These are phyloP conservation scores for Aschersonia sp. DNA, from an alignment of 2,329 filamentous ascomycete genomes.

Conservation along the genomic window DNA sequence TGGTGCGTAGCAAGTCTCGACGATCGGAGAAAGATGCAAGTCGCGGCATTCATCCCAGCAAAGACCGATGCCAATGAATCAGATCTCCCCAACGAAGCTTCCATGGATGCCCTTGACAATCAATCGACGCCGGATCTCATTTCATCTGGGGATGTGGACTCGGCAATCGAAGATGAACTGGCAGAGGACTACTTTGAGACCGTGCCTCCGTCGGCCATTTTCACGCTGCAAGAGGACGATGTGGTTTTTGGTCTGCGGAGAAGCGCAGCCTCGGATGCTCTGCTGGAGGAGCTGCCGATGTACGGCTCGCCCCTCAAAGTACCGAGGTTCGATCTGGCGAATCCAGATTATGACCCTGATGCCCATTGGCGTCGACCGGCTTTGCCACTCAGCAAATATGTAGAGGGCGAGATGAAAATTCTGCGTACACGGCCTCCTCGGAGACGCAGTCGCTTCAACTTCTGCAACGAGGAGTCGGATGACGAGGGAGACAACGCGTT, in stretches of 20 bases:
- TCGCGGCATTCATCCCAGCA: conserved; percentile 39
- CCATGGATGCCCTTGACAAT: conserved; percentile 19
- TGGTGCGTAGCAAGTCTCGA: conserved; percentile 56
- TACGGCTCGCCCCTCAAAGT: conserved; percentile 52
- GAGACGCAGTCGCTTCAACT: conserved; percentile 74
- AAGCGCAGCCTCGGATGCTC: conserved; percentile 59
- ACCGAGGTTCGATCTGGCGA: conserved; percentile 40
- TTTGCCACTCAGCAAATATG: conserved; percentile 74
- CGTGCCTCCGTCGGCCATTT: conserved; percentile 62
- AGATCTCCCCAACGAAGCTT: conserved; percentile 20
- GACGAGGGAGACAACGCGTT: conserved; percentile 42
- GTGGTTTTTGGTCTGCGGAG: conserved; percentile 65
- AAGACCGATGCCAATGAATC: conserved; percentile 13
- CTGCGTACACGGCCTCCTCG: conserved; percentile 47
- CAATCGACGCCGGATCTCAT: conserved; percentile 55
- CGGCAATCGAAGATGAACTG: conserved; percentile 23
- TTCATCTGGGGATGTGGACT: conserved; percentile 47
- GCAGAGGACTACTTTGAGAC: conserved; percentile 28
- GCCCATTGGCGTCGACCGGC: conserved; percentile 62
- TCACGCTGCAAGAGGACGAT: conserved; percentile 68
- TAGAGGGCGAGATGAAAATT: conserved; percentile 65
- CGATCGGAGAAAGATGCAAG: conserved; percentile 52
- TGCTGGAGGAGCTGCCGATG: conserved; percentile 69
- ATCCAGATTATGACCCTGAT: conserved; percentile 50
- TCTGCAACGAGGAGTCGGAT: conserved; percentile 57